Conservation (phyloP, 305 asterid genomes). For the Fraxinus velutina region DNA sequence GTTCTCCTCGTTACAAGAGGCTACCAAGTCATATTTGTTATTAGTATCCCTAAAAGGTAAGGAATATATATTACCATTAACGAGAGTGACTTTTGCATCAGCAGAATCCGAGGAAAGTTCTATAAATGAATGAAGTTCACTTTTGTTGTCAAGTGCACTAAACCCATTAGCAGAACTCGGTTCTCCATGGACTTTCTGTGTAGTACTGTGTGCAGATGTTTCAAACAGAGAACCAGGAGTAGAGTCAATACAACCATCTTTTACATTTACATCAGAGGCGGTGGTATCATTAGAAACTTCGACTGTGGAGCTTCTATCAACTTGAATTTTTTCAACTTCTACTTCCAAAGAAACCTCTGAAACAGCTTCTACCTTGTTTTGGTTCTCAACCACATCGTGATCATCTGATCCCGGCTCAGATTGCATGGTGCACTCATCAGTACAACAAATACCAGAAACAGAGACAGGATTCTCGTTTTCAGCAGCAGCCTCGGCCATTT, state of each 20-base stretch:
- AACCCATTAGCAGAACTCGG: constrained; percentile 14
- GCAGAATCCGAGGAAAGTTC: constrained; percentile 22
- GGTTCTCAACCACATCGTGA: neutral
- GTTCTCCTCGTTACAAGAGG: constrained; percentile 14
- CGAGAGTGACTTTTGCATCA: constrained; percentile 10
- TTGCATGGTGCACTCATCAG: neutral
- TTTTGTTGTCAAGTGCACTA: neutral
- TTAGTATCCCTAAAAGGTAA: constrained; percentile 12
- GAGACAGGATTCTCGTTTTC: constrained; percentile 24
- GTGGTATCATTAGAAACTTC: constrained; percentile 15
- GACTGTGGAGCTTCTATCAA: constrained; percentile 5
- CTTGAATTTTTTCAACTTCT: constrained; percentile 15
- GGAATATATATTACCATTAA: neutral
- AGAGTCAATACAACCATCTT: constrained; percentile 15
- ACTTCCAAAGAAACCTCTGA: constrained; percentile 17
- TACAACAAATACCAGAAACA: neutral
- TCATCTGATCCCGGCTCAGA: neutral
- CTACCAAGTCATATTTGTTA: constrained; percentile 1
- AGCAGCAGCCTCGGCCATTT: constrained; percentile 24
- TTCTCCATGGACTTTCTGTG: constrained; percentile 11
- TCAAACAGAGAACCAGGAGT: neutral
- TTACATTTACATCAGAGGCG: neutral
- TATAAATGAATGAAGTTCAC: constrained; percentile 12
- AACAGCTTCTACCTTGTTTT: neutral
- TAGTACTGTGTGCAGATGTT: constrained; percentile 22